Evolutionary conservation across 805 yeast genomes (phyloP).

Genomic region (Candida schatavii): DNA sequence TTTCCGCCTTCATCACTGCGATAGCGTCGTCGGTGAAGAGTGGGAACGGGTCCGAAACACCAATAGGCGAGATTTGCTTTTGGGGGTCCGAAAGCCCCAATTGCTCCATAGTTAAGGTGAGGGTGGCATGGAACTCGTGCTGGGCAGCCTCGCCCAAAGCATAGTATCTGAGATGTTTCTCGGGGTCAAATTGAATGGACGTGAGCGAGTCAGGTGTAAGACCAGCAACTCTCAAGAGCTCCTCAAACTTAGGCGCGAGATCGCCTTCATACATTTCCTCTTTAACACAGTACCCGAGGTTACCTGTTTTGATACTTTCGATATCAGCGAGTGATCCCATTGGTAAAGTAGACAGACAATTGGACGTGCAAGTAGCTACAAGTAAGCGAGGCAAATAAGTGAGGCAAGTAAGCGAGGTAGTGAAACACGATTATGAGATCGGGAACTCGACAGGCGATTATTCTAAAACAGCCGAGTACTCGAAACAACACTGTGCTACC

Average conservation of each 20-base stretch:
- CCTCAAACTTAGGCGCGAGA: conserved; percentile 28
- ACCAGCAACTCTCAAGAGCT: conserved; percentile 3
- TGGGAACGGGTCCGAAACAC: conserved; percentile 59
- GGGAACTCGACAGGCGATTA: too few relatives aligned
- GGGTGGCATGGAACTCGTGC: conserved; percentile 20
- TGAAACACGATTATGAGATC: too few relatives aligned
- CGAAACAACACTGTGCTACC: too few relatives aligned
- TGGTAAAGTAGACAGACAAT: too few relatives aligned
- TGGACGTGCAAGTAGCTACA: too few relatives aligned
- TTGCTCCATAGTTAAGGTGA: conserved; percentile 44
- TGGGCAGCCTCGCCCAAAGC: conserved; percentile 17
- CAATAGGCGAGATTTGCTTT: conserved; percentile 53
- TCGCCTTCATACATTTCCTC: conserved; percentile 29
- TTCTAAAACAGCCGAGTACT: too few relatives aligned
- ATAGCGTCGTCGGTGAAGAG: conserved; percentile 60
- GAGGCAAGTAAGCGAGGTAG: too few relatives aligned
- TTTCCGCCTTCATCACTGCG: conserved; percentile 55
- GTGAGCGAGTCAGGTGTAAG: neutral
- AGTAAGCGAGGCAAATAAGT: too few relatives aligned
- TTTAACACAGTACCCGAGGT: conserved; percentile 32
- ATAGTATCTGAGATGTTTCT: conserved; percentile 27
- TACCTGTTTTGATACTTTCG: conserved; percentile 30
- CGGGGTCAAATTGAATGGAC: conserved; percentile 27
- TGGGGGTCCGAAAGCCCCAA: conserved; percentile 43
- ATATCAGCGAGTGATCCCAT: neutral